Percentiles rank a stretch among this genome's conserved stretches.
Conservation (phyloP, 108 stramenopile genomes). For the Nitzschia sp. region DNA sequence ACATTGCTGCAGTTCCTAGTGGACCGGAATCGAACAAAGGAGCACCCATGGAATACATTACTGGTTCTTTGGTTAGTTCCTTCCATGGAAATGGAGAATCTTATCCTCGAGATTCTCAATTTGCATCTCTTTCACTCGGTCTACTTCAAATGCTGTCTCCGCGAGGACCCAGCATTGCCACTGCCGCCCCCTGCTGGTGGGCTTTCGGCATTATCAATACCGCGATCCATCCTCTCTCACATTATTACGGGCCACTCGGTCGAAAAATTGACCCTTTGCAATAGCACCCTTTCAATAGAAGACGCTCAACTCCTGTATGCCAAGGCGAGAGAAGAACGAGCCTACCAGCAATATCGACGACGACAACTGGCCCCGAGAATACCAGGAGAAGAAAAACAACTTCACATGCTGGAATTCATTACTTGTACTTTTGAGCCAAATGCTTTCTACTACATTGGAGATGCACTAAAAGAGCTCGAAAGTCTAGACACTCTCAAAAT, state of each 20-base stretch:
- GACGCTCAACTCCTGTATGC: not conserved
- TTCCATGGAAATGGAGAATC: not conserved
- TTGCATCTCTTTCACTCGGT: not conserved
- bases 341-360: too few species aligned
- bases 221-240: not conserved
- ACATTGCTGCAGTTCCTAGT: not conserved
- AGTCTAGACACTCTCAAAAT: not conserved
- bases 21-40: not conserved
- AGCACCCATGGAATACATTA: constrained; percentile 2
- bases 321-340: not conserved
- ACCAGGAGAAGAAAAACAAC: too few species aligned
- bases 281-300: not conserved
- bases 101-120: not conserved
- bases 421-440: not conserved
- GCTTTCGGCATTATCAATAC: not conserved
- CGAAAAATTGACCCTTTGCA: constrained; percentile 2
- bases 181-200: not conserved
- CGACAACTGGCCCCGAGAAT: too few species aligned
- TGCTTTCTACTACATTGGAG: not conserved
- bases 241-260: not conserved
- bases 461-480: not conserved
- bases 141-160: constrained; percentile 7
- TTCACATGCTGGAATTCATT: not conserved
- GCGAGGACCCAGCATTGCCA: not conserved
- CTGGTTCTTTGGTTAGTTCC: not conserved